Conservation (phyloP, 352 stramenopile species). For the Pythium phragmitis region DNA sequence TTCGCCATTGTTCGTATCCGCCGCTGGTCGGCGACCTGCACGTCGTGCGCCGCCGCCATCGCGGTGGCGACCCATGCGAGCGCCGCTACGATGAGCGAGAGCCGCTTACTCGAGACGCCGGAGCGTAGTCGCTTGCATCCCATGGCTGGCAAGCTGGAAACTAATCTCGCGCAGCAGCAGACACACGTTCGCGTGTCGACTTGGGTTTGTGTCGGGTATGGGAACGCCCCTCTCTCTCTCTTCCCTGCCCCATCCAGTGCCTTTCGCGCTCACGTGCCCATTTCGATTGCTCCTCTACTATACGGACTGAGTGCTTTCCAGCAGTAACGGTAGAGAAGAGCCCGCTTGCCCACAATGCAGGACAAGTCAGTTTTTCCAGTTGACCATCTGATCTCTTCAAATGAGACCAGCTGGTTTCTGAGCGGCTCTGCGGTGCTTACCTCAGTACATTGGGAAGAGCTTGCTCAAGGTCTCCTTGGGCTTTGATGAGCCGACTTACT, state of each 20-base stretch:
- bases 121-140: conserved; percentile 16
- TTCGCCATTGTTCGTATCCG: not conserved
- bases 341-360: not conserved
- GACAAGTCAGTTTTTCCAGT: conserved; percentile 13
- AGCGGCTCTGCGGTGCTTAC: not conserved
- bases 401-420: conserved; percentile 6
- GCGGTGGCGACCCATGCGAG: not conserved
- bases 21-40: not conserved
- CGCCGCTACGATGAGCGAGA: conserved; percentile 9
- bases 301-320: not conserved
- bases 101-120: conserved; percentile 1
- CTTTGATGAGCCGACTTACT: no score
- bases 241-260: no score
- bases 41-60: not conserved
- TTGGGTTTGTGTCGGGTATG: not conserved
- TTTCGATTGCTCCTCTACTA: conserved; percentile 4
- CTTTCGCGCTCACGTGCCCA: no score
- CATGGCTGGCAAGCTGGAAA: conserved; percentile 5
- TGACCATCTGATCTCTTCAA: conserved; percentile 10
- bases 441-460: no score
- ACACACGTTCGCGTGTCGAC: not conserved
- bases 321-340: not conserved
- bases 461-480: no score
- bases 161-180: not conserved
- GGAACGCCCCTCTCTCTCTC: not conserved